These are phyloP conservation scores for Furcasterigmium sp. DNA, from an alignment of 2,329 filamentous ascomycete species.

Conservation along the genomic window DNA sequence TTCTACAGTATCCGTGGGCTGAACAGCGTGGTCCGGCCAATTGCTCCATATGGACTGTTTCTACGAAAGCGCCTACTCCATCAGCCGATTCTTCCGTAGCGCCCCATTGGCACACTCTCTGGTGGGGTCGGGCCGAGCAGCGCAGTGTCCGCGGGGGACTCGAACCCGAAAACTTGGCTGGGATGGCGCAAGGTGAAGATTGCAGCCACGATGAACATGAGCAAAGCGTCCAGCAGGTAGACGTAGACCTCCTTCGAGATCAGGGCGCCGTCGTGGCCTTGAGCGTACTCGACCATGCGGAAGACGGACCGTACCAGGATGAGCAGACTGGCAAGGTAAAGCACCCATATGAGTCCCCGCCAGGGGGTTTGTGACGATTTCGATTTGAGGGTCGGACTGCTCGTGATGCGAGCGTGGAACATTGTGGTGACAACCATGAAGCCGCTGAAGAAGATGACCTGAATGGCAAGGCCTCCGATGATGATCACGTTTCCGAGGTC, in stretches of 20 bases:
- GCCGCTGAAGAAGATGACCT: constrained; percentile 50
- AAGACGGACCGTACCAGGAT: constrained; percentile 36
- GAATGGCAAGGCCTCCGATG: constrained; percentile 46
- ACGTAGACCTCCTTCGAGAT: constrained; percentile 26
- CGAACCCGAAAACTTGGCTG: not conserved
- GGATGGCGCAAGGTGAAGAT: not conserved
- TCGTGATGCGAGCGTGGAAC: constrained; percentile 33
- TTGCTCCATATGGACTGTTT: too few relatives aligned
- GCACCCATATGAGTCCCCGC: constrained; percentile 21
- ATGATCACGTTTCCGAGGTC: constrained; percentile 39
- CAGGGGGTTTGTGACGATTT: constrained; percentile 17
- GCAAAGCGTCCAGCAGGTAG: constrained; percentile 29
- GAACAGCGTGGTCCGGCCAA: too few relatives aligned
- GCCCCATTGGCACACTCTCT: too few relatives aligned
- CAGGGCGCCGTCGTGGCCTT: constrained; percentile 24
- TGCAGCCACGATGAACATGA: constrained; percentile 21
- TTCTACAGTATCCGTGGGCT: too few relatives aligned
- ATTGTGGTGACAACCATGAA: constrained; percentile 43
- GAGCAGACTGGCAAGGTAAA: constrained; percentile 21
- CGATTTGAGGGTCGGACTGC: constrained; percentile 11
- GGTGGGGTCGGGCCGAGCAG: too few relatives aligned
- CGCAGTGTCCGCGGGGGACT: too few relatives aligned
- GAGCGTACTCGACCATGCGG: constrained; percentile 34
- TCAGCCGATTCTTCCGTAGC: too few relatives aligned
- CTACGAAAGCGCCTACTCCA: too few relatives aligned